Conservation (phyloP, 2,329 filamentous ascomycete genomes). For the Lachnellula willkommii region DNA sequence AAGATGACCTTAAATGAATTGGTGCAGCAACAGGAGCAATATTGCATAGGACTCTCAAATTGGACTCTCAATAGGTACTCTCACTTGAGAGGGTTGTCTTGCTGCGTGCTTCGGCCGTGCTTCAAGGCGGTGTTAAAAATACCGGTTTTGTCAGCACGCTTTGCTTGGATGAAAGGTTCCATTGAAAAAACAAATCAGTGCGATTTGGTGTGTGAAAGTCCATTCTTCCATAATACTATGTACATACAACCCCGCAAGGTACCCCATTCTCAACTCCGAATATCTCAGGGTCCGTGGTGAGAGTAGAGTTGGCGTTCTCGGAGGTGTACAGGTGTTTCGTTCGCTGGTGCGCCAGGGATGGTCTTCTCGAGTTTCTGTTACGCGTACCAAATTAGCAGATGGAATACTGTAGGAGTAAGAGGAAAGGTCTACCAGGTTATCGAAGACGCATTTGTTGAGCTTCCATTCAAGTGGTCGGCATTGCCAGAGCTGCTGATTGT, state of each 20-base stretch:
- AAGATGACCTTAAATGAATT: too few species aligned
- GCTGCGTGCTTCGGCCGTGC: too few species aligned
- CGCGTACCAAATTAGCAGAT: neutral
- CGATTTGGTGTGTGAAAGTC: too few species aligned
- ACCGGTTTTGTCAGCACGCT: too few species aligned
- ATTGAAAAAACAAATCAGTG: too few species aligned
- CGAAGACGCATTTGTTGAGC: constrained; percentile 91
- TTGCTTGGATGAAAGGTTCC: too few species aligned
- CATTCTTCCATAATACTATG: neutral
- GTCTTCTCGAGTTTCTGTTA: constrained; percentile 72
- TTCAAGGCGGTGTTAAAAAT: too few species aligned
- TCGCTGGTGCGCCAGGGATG: constrained; percentile 67
- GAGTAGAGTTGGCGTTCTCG: constrained; percentile 53
- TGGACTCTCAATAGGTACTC: too few species aligned
- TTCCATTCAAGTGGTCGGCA: constrained; percentile 83
- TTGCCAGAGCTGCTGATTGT: constrained; percentile 97
- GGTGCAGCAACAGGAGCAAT: too few species aligned
- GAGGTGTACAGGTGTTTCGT: constrained; percentile 68
- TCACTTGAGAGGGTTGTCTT: too few species aligned
- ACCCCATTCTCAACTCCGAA: neutral
- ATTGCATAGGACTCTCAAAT: too few species aligned
- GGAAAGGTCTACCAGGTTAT: constrained; percentile 67
- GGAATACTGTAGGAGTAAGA: neutral
- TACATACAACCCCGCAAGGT: neutral
- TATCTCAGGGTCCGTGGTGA: constrained; percentile 21